These are phyloP conservation scores for Pythium apleroticum DNA, from an alignment of 352 stramenopile genomes.

Conservation along the genomic window DNA sequence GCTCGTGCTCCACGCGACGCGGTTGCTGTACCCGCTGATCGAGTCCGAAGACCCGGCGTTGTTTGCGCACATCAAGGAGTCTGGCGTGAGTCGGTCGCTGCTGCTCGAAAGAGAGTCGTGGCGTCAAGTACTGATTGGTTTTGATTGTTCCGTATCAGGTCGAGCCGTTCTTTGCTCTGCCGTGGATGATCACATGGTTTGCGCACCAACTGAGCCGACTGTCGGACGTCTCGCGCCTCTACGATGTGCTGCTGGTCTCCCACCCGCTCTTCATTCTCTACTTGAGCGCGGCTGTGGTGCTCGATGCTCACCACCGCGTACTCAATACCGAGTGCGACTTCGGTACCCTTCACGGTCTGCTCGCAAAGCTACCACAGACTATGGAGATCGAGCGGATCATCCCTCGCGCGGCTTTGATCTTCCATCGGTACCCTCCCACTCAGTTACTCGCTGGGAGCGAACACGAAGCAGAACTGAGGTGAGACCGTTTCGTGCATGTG, in stretches of 20 bases:
- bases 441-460: conserved; percentile 31
- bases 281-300: conserved; percentile 75
- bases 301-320: conserved; percentile 53
- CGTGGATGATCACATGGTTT: conserved; percentile 96
- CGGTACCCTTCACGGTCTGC: conserved; percentile 66
- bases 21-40: conserved; percentile 71
- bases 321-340: conserved; percentile 78
- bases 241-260: conserved; percentile 92
- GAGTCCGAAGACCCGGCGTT: conserved; percentile 61
- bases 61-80: conserved; percentile 62
- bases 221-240: conserved; percentile 86
- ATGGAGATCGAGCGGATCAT: conserved; percentile 77
- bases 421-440: conserved; percentile 54
- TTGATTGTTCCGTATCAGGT: no score
- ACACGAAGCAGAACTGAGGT: conserved; percentile 16
- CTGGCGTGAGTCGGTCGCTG: conserved; percentile 37
- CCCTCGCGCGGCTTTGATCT: conserved; percentile 43
- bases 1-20: conserved; percentile 60
- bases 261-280: conserved; percentile 93
- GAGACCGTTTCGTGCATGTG: not conserved
- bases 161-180: conserved; percentile 92
- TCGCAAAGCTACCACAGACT: conserved; percentile 69
- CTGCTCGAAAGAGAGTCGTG: not conserved
- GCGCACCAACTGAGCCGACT: conserved; percentile 90
- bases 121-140: no score